Conservation (phyloP, 257 asterid genomes). For the Agastache rugosa region DNA sequence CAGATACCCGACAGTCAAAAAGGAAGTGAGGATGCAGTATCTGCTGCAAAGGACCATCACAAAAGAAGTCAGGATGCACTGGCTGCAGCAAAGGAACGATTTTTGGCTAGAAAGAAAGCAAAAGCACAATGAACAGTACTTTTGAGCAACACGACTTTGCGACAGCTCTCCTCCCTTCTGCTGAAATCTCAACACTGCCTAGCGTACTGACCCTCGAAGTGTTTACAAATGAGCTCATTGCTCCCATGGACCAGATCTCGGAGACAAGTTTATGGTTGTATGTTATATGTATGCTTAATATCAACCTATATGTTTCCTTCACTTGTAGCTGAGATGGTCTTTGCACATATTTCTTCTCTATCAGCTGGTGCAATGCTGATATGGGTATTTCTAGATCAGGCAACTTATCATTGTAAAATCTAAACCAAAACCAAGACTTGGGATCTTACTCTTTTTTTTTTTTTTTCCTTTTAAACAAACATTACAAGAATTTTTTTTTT, state of each 20-base stretch:
- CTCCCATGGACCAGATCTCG: not conserved
- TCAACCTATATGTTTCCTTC: not conserved
- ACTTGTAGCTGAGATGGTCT: too few species aligned
- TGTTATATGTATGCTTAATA: not conserved
- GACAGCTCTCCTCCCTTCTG: not conserved
- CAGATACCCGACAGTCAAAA: conserved; percentile 53
- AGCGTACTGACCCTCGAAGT: not conserved
- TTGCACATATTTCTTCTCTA: not conserved
- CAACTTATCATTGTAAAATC: not conserved
- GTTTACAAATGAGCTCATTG: not conserved
- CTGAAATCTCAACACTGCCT: not conserved
- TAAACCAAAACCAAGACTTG: not conserved
- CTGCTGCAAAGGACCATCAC: conserved; percentile 73
- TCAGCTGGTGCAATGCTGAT: not conserved
- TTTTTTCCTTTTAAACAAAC: too few species aligned
- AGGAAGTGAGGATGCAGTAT: conserved; percentile 49
- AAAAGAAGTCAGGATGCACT: conserved; percentile 64
- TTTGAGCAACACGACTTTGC: not conserved
- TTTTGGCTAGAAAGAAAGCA: conserved; percentile 78
- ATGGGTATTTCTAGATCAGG: not conserved
- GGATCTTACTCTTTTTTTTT: not conserved
- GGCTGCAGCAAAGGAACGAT: conserved; percentile 75
- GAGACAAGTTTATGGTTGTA: not conserved
- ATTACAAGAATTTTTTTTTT: not conserved
- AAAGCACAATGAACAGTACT: conserved; percentile 43